Percentiles rank a stretch among this genome's conserved stretches.
Conservation (phyloP, 2,329 filamentous ascomycete species). For the Microascus cirrosus region DNA sequence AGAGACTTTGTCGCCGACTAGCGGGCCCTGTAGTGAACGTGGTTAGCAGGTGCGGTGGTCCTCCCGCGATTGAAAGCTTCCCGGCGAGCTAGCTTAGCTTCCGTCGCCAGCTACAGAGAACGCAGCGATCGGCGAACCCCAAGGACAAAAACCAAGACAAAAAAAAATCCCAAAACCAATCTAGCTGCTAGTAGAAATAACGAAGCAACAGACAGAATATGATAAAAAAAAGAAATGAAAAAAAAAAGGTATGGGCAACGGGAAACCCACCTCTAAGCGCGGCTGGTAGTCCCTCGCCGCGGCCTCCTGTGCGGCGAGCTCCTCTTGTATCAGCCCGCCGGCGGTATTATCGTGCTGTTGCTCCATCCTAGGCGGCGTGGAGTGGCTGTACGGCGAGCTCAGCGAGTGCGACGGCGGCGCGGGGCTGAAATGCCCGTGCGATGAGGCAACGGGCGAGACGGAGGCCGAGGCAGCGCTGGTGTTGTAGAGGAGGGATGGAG, state of each 20-base stretch:
- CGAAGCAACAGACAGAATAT: not conserved
- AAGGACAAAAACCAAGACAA: too few relatives aligned
- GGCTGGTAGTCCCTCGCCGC: conserved; percentile 49
- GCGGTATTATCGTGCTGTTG: not conserved
- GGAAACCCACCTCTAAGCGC: conserved; percentile 37
- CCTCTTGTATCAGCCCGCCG: not conserved
- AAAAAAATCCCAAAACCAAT: not conserved
- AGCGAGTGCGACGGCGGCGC: conserved; percentile 3
- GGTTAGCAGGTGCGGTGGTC: not conserved
- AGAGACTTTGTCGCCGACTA: conserved; percentile 68
- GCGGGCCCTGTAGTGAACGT: conserved; percentile 53
- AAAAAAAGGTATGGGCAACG: not conserved
- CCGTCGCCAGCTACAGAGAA: not conserved
- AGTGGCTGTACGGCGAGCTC: not conserved
- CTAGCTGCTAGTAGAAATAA: not conserved
- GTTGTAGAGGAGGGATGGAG: conserved; percentile 5
- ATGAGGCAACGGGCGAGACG: conserved; percentile 5
- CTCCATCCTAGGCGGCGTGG: not conserved
- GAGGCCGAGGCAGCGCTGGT: conserved; percentile 5
- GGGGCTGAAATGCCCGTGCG: conserved; percentile 2
- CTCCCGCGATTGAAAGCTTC: not conserved
- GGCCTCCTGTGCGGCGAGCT: conserved; percentile 39
- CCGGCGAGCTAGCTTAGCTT: too few relatives aligned
- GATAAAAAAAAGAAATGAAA: not conserved
- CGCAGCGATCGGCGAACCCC: not conserved